phyloP scores from a whole-genome alignment of 2,329 filamentous ascomycete genomes.

The Proliferodiscus dingleyae region DNA sequence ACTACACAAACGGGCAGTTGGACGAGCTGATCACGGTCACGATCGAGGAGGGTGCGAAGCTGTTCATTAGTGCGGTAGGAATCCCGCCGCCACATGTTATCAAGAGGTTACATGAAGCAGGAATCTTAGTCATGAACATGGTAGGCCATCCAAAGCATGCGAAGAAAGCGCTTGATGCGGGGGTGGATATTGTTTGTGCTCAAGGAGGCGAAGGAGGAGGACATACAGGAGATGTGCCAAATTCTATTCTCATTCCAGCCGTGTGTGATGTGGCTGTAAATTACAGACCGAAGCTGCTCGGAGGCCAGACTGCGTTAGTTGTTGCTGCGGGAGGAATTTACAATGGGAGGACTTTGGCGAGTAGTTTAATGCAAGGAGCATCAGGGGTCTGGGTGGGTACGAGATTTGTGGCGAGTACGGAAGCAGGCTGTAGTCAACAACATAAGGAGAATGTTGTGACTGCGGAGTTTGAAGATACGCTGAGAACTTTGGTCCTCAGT shows the following conservation, averaged over 20 bases:
- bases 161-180: constrained; percentile 77
- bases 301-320: constrained; percentile 68
- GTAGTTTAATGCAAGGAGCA: constrained; percentile 81
- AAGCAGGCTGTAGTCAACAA: constrained; percentile 74
- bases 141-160: constrained; percentile 90
- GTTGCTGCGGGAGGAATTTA: constrained; percentile 86
- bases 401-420: constrained; percentile 76
- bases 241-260: constrained; percentile 78
- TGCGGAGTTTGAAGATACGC: constrained; percentile 75
- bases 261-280: constrained; percentile 76
- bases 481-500: constrained; percentile 75
- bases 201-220: constrained; percentile 93
- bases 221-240: constrained; percentile 84
- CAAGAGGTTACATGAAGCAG: constrained; percentile 69
- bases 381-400: constrained; percentile 92
- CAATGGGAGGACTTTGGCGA: constrained; percentile 76
- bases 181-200: constrained; percentile 86
- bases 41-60: constrained; percentile 73
- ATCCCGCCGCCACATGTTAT: constrained; percentile 73
- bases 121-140: constrained; percentile 94
- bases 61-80: constrained; percentile 87
- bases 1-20: constrained; percentile 86
- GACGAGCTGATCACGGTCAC: constrained; percentile 84
- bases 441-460: constrained; percentile 81
- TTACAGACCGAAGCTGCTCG: constrained; percentile 55